Evolutionary conservation across 2,329 filamentous ascomycete genomes (phyloP), one percentile per base, ranked within the genome.

Genomic region (Pleomassaria siparia): DNA sequence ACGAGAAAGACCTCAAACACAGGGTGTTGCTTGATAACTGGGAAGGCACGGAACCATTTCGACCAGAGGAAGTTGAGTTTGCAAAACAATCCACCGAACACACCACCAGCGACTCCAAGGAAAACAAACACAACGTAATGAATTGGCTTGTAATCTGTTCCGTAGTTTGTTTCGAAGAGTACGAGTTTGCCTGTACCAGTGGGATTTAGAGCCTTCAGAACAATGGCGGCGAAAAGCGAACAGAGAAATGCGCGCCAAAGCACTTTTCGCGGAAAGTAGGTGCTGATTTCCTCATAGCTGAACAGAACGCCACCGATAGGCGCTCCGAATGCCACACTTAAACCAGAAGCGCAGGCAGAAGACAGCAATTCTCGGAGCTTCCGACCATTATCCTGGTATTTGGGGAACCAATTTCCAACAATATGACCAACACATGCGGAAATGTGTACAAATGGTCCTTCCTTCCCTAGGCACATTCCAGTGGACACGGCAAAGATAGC

Each of bases 231-330:
- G 32, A 74, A 72, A 4, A 83, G 64, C 0, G 78, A 82, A 63
- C 81, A 84, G 18, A 84, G 69, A 52, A 84, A 84, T 0, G 80
- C 78, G 39, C 77, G 69, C 80, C 80, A 84, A 2, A 85, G 72
- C n/a, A 80, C 77, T 51, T 79, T 80, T 2, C 79, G 70, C 0
- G 80, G 81, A 44, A 84, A 84, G 49, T 83, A 82, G 0, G 80
- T 83, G 51, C 74, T 78, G 51, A 84, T 82, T 66, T 84, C 81
- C 66, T 77, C 58, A 36, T 83, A 83, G 36, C 76, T 78, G 61
- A 85, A 85, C 3, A 84, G 67, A 0, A 84, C 81, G 8, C 81
- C 81, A 1, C 81, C 81, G 43, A 84, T 83, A 0, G 82, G 82
- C 16, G 82, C 81, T 5, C 82, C 82, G 54, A 84, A 85, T 0